Conservation (phyloP, 1,284 basidiomycete species). For the Boletus mariae region DNA sequence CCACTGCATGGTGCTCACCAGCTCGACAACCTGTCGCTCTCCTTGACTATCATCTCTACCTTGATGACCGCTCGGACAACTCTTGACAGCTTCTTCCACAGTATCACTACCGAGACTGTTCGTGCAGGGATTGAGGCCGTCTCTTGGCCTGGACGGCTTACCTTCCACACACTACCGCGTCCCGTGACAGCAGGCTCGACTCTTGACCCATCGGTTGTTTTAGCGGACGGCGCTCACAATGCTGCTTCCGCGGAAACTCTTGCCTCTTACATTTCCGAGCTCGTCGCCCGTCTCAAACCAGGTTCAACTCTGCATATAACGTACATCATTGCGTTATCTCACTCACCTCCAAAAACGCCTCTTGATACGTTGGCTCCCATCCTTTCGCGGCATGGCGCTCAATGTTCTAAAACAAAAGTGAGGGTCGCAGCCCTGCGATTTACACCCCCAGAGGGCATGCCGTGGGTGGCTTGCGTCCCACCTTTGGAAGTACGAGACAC, state of each 20-base stretch:
- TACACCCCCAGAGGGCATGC: conserved; percentile 82
- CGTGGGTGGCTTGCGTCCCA: conserved; percentile 75
- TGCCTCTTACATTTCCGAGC: conserved; percentile 61
- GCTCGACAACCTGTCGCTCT: conserved; percentile 73
- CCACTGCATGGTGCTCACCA: conserved; percentile 83
- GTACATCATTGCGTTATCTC: conserved; percentile 75
- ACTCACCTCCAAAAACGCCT: conserved; percentile 79
- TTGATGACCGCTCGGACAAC: conserved; percentile 41
- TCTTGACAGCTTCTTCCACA: conserved; percentile 16
- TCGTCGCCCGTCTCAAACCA: conserved; percentile 23
- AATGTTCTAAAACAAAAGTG: conserved; percentile 30
- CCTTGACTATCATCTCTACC: conserved; percentile 61
- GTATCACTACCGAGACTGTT: conserved; percentile 27
- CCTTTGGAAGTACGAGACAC: conserved; percentile 46
- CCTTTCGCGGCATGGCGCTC: conserved; percentile 35
- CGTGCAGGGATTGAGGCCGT: conserved; percentile 55
- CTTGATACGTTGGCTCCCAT: conserved; percentile 66
- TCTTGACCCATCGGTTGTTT: conserved; percentile 40
- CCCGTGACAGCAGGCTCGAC: conserved; percentile 17
- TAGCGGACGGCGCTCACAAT: conserved; percentile 97
- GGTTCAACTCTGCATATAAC: conserved; percentile 43
- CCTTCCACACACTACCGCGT: conserved; percentile 53
- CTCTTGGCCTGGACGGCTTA: conserved; percentile 83
- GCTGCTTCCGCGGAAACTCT: conserved; percentile 75
- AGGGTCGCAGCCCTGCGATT: conserved; percentile 60